phyloP scores from a whole-genome alignment of 495 filamentous ascomycete species.

The Hypoxylon trugodes region DNA sequence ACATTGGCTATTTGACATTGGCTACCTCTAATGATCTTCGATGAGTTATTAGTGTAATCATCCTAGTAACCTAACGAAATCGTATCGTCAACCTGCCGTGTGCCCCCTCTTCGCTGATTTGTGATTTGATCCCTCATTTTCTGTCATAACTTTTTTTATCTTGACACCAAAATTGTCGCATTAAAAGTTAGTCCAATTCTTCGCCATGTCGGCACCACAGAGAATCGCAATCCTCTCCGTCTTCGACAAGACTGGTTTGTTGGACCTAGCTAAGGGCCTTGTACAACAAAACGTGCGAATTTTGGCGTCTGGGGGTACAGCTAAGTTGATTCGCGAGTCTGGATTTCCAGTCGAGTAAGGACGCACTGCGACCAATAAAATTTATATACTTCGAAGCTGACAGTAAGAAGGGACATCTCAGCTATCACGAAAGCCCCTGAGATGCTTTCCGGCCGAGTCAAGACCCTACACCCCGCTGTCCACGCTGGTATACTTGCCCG shows the following conservation, averaged over 20 bases:
- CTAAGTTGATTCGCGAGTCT: conserved; percentile 93
- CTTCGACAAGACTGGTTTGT: conserved; percentile 96
- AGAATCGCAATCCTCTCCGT: conserved; percentile 91
- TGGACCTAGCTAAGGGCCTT: conserved; percentile 95
- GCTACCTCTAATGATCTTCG: neutral
- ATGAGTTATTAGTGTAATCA: conserved; percentile 1
- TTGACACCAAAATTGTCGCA: conserved; percentile 7
- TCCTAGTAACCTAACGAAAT: conserved; percentile 11
- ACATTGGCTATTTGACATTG: conserved; percentile 3
- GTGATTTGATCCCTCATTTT: conserved; percentile 9
- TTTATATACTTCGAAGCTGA: conserved; percentile 13
- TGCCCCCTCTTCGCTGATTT: neutral
- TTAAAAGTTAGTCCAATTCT: neutral
- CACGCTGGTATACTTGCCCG: conserved; percentile 94
- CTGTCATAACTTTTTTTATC: conserved; percentile 5
- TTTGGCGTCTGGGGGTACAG: conserved; percentile 91
- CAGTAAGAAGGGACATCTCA: conserved; percentile 79
- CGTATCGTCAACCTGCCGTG: conserved; percentile 17
- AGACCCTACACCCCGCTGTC: conserved; percentile 95
- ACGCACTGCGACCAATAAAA: neutral
- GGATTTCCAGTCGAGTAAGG: conserved; percentile 91
- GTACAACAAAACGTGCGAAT: conserved; percentile 90
- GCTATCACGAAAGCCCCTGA: conserved; percentile 98
- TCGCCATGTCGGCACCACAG: conserved; percentile 50
- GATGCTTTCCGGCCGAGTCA: conserved; percentile 95